Evolutionary conservation across 768 basidiomycete species (phyloP), one percentile per base, ranked within the genome.

Genomic region (Boletellus ananiceps): DNA sequence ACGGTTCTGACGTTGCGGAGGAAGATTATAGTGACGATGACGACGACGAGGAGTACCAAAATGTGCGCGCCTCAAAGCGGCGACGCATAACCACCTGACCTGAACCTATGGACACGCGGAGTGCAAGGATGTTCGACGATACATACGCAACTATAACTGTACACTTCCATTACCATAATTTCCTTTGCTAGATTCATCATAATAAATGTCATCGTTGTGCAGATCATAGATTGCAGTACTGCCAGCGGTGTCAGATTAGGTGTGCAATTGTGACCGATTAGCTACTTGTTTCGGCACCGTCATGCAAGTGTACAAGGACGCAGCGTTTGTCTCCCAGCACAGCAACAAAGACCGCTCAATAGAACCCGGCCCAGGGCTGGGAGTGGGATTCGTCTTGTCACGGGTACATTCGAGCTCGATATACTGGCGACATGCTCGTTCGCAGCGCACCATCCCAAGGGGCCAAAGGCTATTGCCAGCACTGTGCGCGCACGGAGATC

Each of bases 1-100:
- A 75, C 44, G 71, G 72, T 3, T 64, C 67, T 16, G 72, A 72
- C 36, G 70, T 67, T 47, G 59, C 67, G 8, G 69, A 70, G 46
- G 67, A 70, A 32, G 63, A 70, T 27, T 67, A 63, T 47, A 69
- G 57, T n/a, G 64, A 70, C 34, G 67, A 70, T 23, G 67, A 68
- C 16, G 65, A 65, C 23, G 66, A 67, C 34, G 68, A 69, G 1
- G 68, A 67, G 40, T 67, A 61, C 49, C 66, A 69, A 54, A 67
- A 63, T 33, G 47, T 56, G 36, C 66, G 67, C 29, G 44, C 33
- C 34, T 43, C 54, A 32, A 67, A 67, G 53, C 68, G 66, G 31
- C 67, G 63, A 41, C 63, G 66, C 42, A 67, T 60, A 45, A 47
- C 42, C 39, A 36, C 46, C 32, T 67, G 53, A 36, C 46, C 32